Percentiles rank a stretch among this genome's conserved stretches.
phyloP scores from a whole-genome alignment of 1,284 basidiomycete species.

The Leccinum subrobustum region DNA sequence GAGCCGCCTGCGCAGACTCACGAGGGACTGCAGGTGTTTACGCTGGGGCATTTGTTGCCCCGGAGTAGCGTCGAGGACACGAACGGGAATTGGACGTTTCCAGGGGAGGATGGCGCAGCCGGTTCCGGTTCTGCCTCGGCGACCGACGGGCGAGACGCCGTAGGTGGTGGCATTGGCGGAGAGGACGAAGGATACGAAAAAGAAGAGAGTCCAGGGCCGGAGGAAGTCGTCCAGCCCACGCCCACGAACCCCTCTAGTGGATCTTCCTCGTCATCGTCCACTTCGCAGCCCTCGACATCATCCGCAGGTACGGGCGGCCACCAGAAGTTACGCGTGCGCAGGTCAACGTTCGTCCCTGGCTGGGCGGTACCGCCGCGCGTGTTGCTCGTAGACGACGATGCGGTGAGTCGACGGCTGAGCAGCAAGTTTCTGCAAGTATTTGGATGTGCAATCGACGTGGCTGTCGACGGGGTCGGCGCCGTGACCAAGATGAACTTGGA shows the following conservation, averaged over 20 bases:
- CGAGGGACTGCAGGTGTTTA: constrained; percentile 77
- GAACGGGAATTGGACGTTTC: constrained; percentile 60
- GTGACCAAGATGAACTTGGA: constrained; percentile 96
- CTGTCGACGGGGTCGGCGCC: constrained; percentile 90
- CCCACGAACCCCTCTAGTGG: constrained; percentile 23
- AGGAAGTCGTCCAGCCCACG: constrained; percentile 34
- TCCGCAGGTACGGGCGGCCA: constrained; percentile 5
- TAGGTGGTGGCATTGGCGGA: constrained; percentile 7
- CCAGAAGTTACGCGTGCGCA: constrained; percentile 54
- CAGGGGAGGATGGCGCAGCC: constrained; percentile 29
- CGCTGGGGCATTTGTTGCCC: constrained; percentile 78
- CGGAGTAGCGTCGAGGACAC: constrained; percentile 48
- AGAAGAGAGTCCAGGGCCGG: constrained; percentile 31
- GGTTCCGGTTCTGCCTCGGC: constrained; percentile 12
- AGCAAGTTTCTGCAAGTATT: constrained; percentile 95
- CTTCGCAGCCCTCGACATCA: constrained; percentile 17
- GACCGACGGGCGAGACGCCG: not conserved
- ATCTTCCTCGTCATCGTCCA: constrained; percentile 17
- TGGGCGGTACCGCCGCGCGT: constrained; percentile 88
- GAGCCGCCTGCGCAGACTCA: constrained; percentile 39
- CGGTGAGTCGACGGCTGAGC: constrained; percentile 83
- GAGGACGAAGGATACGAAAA: constrained; percentile 27
- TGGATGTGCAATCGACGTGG: constrained; percentile 93
- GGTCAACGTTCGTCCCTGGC: constrained; percentile 82
- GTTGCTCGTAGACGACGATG: constrained; percentile 93